Conservation (phyloP, 2,329 filamentous ascomycete genomes). For the Lojkania enalia region DNA sequence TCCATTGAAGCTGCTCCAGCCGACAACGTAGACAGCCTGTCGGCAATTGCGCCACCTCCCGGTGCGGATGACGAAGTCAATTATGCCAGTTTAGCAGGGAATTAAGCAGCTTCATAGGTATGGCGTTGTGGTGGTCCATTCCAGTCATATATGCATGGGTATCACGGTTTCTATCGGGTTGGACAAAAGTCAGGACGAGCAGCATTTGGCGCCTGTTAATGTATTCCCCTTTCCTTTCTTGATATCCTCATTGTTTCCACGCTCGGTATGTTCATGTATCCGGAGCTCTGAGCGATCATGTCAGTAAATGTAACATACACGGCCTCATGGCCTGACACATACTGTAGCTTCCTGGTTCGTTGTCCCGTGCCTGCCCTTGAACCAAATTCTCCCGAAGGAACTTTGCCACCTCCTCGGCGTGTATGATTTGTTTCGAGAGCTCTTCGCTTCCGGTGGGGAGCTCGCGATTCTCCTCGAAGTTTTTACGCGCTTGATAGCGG, state of each 20-base stretch:
- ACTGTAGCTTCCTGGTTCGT: slow-evolving; percentile 62
- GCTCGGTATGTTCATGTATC: slow-evolving; percentile 89
- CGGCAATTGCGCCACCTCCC: slow-evolving; percentile 73
- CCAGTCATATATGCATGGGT: slow-evolving; percentile 15
- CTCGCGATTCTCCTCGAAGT: slow-evolving; percentile 70
- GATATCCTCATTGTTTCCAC: slow-evolving; percentile 90
- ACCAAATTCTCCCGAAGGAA: slow-evolving; percentile 85
- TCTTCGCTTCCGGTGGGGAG: slow-evolving; percentile 63
- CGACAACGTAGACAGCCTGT: slow-evolving; percentile 49
- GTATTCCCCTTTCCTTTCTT: slow-evolving; percentile 60
- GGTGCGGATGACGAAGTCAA: slow-evolving; percentile 76
- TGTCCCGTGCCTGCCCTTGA: slow-evolving; percentile 67
- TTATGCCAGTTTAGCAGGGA: slow-evolving; percentile 83
- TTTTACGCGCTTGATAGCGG: slow-evolving; percentile 69
- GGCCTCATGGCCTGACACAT: slow-evolving; percentile 38
- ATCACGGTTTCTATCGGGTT: slow-evolving; percentile 32
- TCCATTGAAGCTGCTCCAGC: slow-evolving; percentile 48
- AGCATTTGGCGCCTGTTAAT: slow-evolving; percentile 44
- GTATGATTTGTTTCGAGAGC: slow-evolving; percentile 66
- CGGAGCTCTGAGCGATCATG: slow-evolving; percentile 64
- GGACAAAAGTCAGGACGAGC: slow-evolving; percentile 38
- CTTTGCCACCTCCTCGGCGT: slow-evolving; percentile 80
- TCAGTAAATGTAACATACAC: slow-evolving; percentile 17
- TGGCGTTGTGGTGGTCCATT: slow-evolving; percentile 28
- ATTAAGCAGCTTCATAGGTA: slow-evolving; percentile 54